phyloP scores from a whole-genome alignment of 768 basidiomycete species.

The Xerocomus potaroensis region DNA sequence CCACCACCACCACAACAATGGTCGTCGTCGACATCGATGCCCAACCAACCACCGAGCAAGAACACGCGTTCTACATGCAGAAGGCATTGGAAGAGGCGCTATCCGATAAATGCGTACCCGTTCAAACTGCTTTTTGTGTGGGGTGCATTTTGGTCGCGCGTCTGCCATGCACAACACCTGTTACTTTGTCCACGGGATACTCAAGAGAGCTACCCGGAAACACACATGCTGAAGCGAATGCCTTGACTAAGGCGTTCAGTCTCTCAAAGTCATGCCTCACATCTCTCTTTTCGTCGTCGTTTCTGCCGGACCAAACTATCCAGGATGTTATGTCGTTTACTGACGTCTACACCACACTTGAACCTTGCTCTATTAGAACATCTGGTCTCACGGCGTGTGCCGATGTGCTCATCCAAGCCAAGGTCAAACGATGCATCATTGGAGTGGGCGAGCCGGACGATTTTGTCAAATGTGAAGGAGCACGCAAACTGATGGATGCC shows the following conservation, averaged over 20 bases:
- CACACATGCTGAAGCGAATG: conserved; percentile 97
- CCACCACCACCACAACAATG: neutral
- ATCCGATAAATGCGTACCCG: conserved; percentile 55
- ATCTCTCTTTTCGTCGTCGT: conserved; percentile 37
- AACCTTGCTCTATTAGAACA: conserved; percentile 89
- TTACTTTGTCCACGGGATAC: conserved; percentile 74
- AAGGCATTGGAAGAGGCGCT: conserved; percentile 66
- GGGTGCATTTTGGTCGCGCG: conserved; percentile 70
- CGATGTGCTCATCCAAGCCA: conserved; percentile 70
- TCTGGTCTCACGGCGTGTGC: conserved; percentile 86
- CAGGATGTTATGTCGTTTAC: conserved; percentile 50
- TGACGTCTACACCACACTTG: conserved; percentile 93
- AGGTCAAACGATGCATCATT: conserved; percentile 73
- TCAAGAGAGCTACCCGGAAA: conserved; percentile 92
- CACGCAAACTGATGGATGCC: conserved; percentile 60
- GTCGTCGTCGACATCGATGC: conserved; percentile 1
- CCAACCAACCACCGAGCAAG: conserved; percentile 8
- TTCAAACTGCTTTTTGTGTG: conserved; percentile 84
- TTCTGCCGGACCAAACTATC: conserved; percentile 25
- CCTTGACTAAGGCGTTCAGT: conserved; percentile 64
- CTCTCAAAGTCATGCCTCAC: conserved; percentile 44
- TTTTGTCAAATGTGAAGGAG: conserved; percentile 92
- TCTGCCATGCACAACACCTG: conserved; percentile 38
- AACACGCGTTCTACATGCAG: conserved; percentile 45
- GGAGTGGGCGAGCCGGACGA: conserved; percentile 91